phyloP scores from a whole-genome alignment of 2,329 filamentous ascomycete genomes.

The Ascosphaera apis region DNA sequence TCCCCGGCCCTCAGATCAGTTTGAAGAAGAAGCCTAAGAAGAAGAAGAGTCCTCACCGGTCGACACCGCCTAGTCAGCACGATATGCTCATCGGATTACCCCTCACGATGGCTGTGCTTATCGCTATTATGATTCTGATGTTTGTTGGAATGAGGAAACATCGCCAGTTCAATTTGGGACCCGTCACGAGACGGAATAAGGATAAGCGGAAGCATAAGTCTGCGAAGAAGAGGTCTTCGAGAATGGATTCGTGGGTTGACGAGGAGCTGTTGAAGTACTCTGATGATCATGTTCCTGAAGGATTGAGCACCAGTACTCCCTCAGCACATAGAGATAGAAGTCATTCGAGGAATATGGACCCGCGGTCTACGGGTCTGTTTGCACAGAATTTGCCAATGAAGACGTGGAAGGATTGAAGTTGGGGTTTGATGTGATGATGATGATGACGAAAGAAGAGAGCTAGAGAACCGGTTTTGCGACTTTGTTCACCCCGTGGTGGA shows the following conservation, averaged over 20 bases:
- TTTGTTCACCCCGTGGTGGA: no score
- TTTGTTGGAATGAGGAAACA: constrained; percentile 20
- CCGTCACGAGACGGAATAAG: constrained; percentile 9
- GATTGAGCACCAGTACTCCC: neutral
- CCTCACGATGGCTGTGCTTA: constrained; percentile 15
- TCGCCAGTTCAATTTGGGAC: constrained; percentile 15
- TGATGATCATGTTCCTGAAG: neutral
- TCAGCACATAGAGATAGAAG: neutral
- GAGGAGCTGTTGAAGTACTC: neutral
- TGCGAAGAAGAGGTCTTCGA: neutral
- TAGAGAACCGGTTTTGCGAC: no score
- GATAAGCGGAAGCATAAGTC: neutral
- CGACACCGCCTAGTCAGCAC: constrained; percentile 10
- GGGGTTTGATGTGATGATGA: no score
- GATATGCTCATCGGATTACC: constrained; percentile 21
- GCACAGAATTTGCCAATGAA: neutral
- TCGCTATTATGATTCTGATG: constrained; percentile 15
- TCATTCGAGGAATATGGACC: neutral
- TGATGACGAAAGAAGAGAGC: no score
- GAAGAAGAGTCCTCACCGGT: constrained; percentile 15
- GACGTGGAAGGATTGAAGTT: no score
- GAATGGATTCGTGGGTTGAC: neutral
- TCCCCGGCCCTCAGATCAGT: constrained; percentile 15
- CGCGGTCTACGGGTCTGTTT: neutral
- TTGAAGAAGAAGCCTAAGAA: constrained; percentile 13